These are phyloP conservation scores for Tulasnella sp. DNA, from an alignment of 768 basidiomycete genomes.

Conservation along the genomic window DNA sequence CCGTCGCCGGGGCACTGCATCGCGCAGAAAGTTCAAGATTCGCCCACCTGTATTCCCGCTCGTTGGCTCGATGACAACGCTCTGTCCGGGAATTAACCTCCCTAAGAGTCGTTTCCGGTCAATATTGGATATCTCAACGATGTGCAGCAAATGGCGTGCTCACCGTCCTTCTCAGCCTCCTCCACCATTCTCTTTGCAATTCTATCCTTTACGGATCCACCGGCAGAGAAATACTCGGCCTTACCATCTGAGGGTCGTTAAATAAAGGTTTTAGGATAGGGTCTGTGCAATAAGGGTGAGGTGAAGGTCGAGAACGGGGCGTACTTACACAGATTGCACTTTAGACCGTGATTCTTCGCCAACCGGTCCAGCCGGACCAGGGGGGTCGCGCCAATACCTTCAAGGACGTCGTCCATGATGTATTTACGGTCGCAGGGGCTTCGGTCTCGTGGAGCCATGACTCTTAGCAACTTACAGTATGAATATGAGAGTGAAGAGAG, in stretches of 20 bases:
- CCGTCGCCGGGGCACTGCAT: neutral
- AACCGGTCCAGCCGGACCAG: slow-evolving; percentile 81
- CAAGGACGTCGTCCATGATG: slow-evolving; percentile 74
- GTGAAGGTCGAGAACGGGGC: neutral
- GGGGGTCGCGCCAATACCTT: slow-evolving; percentile 86
- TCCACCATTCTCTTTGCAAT: slow-evolving; percentile 97
- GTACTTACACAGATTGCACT: slow-evolving; percentile 82
- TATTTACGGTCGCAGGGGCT: slow-evolving; percentile 13
- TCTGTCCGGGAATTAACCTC: slow-evolving; percentile 73
- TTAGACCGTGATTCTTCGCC: slow-evolving; percentile 64
- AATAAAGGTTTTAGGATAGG: neutral
- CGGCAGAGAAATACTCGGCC: slow-evolving; percentile 83
- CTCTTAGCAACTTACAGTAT: neutral
- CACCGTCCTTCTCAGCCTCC: slow-evolving; percentile 85
- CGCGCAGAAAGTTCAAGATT: slow-evolving; percentile 21
- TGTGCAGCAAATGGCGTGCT: neutral
- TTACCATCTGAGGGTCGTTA: slow-evolving; percentile 63
- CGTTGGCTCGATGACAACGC: slow-evolving; percentile 91
- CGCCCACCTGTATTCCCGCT: slow-evolving; percentile 87
- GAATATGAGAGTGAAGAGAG: neutral
- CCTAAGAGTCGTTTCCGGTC: neutral
- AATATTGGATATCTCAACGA: no score
- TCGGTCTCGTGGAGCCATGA: neutral
- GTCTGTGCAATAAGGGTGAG: neutral
- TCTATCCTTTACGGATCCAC: slow-evolving; percentile 93